These are phyloP conservation scores for Corylus heterophylla DNA, from an alignment of 306 rosid species.

Conservation along the genomic window DNA sequence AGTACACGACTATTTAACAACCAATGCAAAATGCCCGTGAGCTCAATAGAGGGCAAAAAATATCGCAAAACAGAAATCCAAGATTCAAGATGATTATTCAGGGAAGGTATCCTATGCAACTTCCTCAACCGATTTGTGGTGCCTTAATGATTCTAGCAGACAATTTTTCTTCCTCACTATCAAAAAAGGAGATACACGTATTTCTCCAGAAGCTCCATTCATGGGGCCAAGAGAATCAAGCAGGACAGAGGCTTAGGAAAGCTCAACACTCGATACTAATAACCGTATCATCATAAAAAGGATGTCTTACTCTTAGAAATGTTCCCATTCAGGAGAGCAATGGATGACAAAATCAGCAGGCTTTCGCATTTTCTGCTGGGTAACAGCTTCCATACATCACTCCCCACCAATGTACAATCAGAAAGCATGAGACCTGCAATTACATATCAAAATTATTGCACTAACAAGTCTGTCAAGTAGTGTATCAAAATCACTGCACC, in stretches of 20 bases:
- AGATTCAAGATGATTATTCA: too few relatives aligned
- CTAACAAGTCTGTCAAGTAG: too few relatives aligned
- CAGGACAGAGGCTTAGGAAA: neutral
- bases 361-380: neutral
- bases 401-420: neutral
- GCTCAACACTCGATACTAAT: neutral
- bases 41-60: too few relatives aligned
- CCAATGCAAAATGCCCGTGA: too few relatives aligned
- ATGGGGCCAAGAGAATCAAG: neutral
- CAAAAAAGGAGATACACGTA: neutral
- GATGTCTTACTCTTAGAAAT: neutral
- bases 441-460: neutral
- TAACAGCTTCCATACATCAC: neutral
- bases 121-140: too few relatives aligned
- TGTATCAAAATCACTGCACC: neutral
- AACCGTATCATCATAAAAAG: neutral
- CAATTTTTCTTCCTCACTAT: too few relatives aligned
- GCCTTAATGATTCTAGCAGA: too few relatives aligned
- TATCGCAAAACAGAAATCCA: too few relatives aligned
- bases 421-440: neutral
- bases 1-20: too few relatives aligned
- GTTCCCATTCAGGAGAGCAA: neutral
- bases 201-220: neutral
- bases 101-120: too few relatives aligned
- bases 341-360: neutral